Evolutionary conservation across 2,329 filamentous ascomycete genomes (phyloP).

Genomic region (Zalaria sp.): DNA sequence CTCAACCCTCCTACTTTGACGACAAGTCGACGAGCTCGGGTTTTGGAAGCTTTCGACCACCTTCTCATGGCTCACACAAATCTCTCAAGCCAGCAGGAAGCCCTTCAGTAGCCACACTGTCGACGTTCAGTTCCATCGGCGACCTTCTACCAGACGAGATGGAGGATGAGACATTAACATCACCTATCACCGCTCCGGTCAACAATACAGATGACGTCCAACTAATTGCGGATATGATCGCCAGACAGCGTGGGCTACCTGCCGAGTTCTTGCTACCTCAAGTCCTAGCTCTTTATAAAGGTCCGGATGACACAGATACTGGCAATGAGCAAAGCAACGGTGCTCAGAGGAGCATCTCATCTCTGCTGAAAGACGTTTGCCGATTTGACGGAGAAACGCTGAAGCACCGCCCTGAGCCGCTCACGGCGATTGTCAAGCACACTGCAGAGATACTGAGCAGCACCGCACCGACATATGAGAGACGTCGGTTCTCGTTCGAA

Average conservation of each 20-base stretch:
- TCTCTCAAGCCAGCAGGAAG: no score
- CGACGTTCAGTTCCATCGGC: slow-evolving; percentile 20
- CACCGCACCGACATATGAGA: slow-evolving; percentile 2
- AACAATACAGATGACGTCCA: background rate
- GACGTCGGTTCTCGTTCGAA: slow-evolving; percentile 29
- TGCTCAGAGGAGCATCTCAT: no score
- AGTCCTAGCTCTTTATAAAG: background rate
- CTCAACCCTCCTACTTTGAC: slow-evolving; percentile 4
- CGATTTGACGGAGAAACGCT: no score
- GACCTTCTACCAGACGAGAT: slow-evolving; percentile 18
- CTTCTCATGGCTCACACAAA: no score
- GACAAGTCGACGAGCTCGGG: background rate
- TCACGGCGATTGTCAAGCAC: no score
- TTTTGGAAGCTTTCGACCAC: background rate
- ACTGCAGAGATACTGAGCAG: background rate
- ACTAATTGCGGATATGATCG: background rate
- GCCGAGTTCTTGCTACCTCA: background rate
- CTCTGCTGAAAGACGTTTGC: no score
- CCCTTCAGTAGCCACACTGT: slow-evolving; percentile 2
- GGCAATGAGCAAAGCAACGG: no score
- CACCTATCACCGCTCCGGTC: background rate
- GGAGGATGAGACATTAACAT: background rate
- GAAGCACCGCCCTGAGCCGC: no score
- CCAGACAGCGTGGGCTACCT: background rate
- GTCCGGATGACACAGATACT: no score